Conservation (phyloP, 345 rosid species). For the Syzygium aqueum region DNA sequence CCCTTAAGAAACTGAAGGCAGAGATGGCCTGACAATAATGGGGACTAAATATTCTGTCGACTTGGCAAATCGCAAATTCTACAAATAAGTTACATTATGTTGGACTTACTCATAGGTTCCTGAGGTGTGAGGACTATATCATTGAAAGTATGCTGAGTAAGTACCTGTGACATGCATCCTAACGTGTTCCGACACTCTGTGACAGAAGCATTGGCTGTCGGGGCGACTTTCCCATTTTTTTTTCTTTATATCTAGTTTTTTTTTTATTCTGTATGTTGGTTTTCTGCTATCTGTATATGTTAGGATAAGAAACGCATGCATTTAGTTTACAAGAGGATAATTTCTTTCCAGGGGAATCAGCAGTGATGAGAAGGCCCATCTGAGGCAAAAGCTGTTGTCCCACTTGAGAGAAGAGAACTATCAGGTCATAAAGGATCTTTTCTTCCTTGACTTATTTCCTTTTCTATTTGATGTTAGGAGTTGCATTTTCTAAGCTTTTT, state of each 20-base stretch:
- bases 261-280: not conserved
- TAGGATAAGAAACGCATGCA: not conserved
- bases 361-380: conserved; percentile 71
- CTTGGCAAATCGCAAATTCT: not conserved
- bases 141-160: not conserved
- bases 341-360: conserved; percentile 65
- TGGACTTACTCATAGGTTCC: not conserved
- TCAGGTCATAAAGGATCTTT: conserved; percentile 33
- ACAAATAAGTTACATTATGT: not conserved
- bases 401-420: conserved; percentile 82
- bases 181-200: not conserved
- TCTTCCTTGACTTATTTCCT: not conserved
- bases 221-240: not conserved
- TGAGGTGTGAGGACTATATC: not conserved
- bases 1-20: not conserved
- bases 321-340: not conserved
- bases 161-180: not conserved
- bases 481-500: not conserved
- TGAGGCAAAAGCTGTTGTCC: conserved; percentile 64
- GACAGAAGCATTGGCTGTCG: not conserved
- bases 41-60: not conserved
- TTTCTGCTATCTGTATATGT: not conserved
- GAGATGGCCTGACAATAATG: not conserved
- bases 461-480: not conserved
- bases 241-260: not conserved